Percentiles rank a stretch among this genome's conserved stretches.
phyloP scores from a whole-genome alignment of 192 early-diverging fungal species.

The Rhizoclosmatium globosum region DNA sequence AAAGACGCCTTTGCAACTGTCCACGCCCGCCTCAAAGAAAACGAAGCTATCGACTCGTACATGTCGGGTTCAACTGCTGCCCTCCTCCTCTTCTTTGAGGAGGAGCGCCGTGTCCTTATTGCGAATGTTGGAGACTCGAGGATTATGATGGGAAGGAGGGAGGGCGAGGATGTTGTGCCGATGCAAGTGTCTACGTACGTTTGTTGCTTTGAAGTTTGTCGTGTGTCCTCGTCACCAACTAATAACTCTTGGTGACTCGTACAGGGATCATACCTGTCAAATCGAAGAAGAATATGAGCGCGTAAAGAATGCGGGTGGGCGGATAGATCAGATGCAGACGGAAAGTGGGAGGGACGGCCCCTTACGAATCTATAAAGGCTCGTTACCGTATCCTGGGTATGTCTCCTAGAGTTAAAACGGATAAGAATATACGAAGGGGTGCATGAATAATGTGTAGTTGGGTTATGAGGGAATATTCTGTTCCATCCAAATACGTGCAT shows the following conservation, averaged over 20 bases:
- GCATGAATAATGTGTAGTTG: no score
- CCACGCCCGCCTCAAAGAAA: conserved; percentile 39
- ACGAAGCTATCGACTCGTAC: conserved; percentile 55
- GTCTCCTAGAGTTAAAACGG: no score
- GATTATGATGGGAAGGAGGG: conserved; percentile 43
- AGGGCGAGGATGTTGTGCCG: conserved; percentile 11
- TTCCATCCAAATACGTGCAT: not conserved
- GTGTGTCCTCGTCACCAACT: not conserved
- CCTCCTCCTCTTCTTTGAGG: conserved; percentile 41
- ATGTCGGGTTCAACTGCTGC: conserved; percentile 62
- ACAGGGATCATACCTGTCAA: conserved; percentile 56
- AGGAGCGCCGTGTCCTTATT: conserved; percentile 40
- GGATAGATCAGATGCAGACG: conserved; percentile 51
- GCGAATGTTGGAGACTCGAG: conserved; percentile 59
- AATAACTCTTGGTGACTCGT: not conserved
- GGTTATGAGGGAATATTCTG: no score
- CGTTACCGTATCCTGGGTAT: conserved; percentile 63
- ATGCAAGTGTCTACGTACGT: conserved; percentile 50
- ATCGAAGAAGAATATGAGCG: conserved; percentile 43
- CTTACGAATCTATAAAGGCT: conserved; percentile 65
- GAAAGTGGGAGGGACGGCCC: conserved; percentile 46
- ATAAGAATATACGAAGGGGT: no score
- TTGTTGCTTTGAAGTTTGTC: not conserved
- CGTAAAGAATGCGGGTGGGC: conserved; percentile 43
- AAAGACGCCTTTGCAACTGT: conserved; percentile 44